Evolutionary conservation across 352 stramenopile species (phyloP), one percentile per base, ranked within the genome.

Genomic region (Halophytophthora polymorphica): DNA sequence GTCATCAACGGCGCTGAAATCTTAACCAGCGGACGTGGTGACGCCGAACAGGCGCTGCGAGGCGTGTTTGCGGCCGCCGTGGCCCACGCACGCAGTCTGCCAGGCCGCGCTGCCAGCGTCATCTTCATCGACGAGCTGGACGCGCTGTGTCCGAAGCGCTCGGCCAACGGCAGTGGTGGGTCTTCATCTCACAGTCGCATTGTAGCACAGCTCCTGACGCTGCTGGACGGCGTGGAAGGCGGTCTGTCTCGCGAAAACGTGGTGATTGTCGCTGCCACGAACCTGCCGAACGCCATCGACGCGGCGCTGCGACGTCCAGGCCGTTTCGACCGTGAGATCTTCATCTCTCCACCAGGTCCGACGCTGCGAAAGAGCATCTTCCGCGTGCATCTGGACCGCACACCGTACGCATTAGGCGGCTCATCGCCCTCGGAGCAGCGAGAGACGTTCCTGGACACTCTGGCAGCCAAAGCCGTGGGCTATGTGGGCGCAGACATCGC

Each of bases 61-160:
- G 40, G 19, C 7, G 83, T 85, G 17, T 94, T 94, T 58, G 45
- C 60, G 11, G 61, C 57, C 2, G 78, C 77, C 0, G 48, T 69
- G 2, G 39, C 44, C 6, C 68, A 83, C 47, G 53, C 58, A 21
- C 57, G 58, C 6, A 56, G 56, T 35, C 64, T 50, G 6, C 61
- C 50, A 0, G 35, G 39, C 11, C 48, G 68, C 22, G 73, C 71
- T 17, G 71, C 73, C 0, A 72, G 61, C 13, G 78, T 90, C 49
- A 89, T 99, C 42, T 98, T 98, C 56, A 97, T 99, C 57, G 96
- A 99, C 56, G 94, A 98, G 40, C 58, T 99, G 3, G 96, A 99
- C 69, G 93, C 80, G 13, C 88, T 99, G 29, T 98, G 94, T 34
- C 94, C 93, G 5, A 96, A 96, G 52, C 86, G 95, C 50, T 86